phyloP scores from a whole-genome alignment of 192 early-diverging fungal species.

The Linnemannia hyalina region DNA sequence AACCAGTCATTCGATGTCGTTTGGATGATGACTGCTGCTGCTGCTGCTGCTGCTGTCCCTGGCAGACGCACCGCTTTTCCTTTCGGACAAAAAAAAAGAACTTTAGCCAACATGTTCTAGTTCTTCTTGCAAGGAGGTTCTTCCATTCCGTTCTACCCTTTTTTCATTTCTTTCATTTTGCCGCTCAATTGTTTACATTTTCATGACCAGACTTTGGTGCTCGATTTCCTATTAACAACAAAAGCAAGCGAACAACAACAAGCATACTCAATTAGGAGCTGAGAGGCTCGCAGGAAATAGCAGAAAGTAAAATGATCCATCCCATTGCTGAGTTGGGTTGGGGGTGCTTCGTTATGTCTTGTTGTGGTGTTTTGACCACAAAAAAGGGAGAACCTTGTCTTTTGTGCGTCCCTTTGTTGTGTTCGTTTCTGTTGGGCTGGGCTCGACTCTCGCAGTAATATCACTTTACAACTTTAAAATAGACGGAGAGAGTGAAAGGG shows the following conservation, averaged over 20 bases:
- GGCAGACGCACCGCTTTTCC: not conserved
- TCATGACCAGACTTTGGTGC: not conserved
- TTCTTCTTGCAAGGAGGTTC: not conserved
- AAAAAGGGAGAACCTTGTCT: slow-evolving; percentile 4
- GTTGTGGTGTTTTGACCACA: not conserved
- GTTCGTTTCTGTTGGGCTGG: not conserved
- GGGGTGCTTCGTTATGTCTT: not conserved
- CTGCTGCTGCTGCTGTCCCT: not conserved
- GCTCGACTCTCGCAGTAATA: not conserved
- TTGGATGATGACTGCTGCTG: not conserved
- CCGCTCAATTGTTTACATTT: not conserved
- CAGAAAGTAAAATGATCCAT: not conserved
- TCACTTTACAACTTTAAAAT: slow-evolving; percentile 3
- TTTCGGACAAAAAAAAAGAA: not conserved
- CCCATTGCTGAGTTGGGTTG: not conserved
- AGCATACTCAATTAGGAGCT: not conserved
- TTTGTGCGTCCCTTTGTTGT: not conserved
- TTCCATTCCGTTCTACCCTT: not conserved
- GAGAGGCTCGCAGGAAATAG: not conserved
- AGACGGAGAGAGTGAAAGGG: not conserved
- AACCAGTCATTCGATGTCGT: not conserved
- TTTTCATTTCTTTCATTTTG: not conserved
- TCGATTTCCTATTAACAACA: not conserved
- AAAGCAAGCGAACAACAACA: not conserved
- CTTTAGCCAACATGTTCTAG: not conserved